Conservation (phyloP, 208 protist genomes). For the Leishmania amazonensis region DNA sequence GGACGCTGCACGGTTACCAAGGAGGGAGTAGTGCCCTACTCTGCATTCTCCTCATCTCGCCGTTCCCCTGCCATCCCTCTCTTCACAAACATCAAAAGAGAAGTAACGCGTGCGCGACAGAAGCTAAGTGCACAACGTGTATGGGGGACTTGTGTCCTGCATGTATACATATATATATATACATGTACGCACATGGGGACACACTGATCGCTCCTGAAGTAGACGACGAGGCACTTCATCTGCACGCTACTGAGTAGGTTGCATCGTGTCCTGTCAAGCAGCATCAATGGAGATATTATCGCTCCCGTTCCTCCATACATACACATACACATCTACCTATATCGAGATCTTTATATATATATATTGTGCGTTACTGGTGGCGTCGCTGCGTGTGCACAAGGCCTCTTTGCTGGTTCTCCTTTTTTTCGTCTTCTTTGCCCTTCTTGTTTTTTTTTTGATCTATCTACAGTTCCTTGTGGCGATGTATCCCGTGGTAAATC, state of each 20-base stretch:
- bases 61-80: not conserved
- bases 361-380: not conserved
- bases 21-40: not conserved
- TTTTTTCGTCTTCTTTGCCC: not conserved
- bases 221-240: not conserved
- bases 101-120: not conserved
- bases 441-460: constrained; percentile 28
- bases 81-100: not conserved
- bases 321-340: not conserved
- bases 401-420: not conserved
- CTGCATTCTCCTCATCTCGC: not conserved
- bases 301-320: not conserved
- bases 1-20: not conserved
- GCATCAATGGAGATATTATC: not conserved
- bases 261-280: not conserved
- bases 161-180: not conserved
- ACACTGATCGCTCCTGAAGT: not conserved
- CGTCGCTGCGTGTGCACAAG: not conserved
- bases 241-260: not conserved
- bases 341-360: not conserved
- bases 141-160: not conserved
- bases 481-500: too few relatives aligned
- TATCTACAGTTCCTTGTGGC: constrained; percentile 9
- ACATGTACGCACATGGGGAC: not conserved
- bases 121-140: not conserved